Percentiles rank a stretch among this genome's conserved stretches.
These are phyloP conservation scores for Psidium guajava DNA, from an alignment of 345 rosid species.

Conservation along the genomic window DNA sequence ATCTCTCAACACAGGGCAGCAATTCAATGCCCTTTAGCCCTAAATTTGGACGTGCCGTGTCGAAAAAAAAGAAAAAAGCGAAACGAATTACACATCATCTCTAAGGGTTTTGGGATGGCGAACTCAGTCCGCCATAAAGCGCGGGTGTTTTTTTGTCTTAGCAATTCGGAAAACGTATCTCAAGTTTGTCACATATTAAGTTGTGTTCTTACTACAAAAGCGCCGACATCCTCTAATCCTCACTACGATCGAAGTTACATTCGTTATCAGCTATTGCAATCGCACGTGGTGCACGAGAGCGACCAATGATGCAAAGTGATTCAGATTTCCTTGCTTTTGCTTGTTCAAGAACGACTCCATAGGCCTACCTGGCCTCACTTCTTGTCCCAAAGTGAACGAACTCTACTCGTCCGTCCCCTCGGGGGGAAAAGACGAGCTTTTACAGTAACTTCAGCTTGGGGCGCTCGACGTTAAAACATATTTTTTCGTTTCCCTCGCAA, in stretches of 20 bases:
- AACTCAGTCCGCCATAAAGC: background rate
- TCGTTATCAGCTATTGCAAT: too few relatives aligned
- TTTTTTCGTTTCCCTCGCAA: background rate
- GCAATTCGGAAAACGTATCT: background rate
- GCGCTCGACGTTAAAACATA: background rate
- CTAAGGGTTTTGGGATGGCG: background rate
- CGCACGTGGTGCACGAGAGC: too few relatives aligned
- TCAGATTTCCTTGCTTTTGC: background rate
- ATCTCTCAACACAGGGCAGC: background rate
- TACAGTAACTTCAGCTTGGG: background rate
- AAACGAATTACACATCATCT: background rate
- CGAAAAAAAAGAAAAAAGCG: background rate
- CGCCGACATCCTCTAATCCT: background rate
- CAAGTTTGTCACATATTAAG: background rate
- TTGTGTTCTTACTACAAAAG: background rate
- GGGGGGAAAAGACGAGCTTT: background rate
- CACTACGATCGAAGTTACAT: background rate
- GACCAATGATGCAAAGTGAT: too few relatives aligned
- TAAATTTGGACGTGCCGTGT: background rate
- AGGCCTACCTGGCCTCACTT: background rate
- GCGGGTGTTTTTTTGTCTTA: background rate
- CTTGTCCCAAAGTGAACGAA: background rate
- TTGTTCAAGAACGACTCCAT: background rate
- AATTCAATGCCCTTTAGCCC: background rate
- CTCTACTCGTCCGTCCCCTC: background rate